Percentiles rank a stretch among this genome's conserved stretches.
These are phyloP conservation scores for Puccinia novopanici DNA, from an alignment of 1,284 basidiomycete genomes.

Conservation along the genomic window DNA sequence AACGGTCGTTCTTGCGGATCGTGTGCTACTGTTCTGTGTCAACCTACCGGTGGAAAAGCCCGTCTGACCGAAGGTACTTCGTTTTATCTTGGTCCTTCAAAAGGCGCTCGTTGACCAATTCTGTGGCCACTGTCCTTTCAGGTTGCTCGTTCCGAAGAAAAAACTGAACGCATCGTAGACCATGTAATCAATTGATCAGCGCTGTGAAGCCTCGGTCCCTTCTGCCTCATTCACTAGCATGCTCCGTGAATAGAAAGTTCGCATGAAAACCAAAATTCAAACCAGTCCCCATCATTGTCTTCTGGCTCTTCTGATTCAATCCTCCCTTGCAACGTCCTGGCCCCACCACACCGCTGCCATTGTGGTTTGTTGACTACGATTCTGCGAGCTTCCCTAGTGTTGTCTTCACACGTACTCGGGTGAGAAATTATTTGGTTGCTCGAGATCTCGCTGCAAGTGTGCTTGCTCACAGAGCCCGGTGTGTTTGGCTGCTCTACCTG, in stretches of 20 bases:
- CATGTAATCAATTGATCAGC: conserved; percentile 2
- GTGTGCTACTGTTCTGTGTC: conserved; percentile 93
- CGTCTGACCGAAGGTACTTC: conserved; percentile 89
- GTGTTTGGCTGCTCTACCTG: too few species aligned
- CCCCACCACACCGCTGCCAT: background rate
- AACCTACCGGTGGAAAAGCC: conserved; percentile 98
- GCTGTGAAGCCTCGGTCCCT: background rate
- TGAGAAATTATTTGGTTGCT: too few species aligned
- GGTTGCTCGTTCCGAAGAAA: conserved; percentile 67
- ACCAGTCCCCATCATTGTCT: background rate
- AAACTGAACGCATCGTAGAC: conserved; percentile 57
- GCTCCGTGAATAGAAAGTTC: background rate
- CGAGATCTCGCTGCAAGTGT: too few species aligned
- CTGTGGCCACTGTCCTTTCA: conserved; percentile 56
- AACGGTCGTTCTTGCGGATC: conserved; percentile 66
- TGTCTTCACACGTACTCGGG: too few species aligned
- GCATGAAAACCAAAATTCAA: background rate
- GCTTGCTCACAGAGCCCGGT: too few species aligned
- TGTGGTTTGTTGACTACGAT: background rate
- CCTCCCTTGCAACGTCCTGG: conserved; percentile 1
- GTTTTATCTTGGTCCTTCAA: background rate
- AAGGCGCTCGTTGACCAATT: background rate
- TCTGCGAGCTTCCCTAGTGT: too few species aligned
- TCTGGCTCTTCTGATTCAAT: conserved; percentile 7
- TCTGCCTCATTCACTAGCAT: background rate